Base-by-base conservation (phyloP, 2,329 filamentous ascomycete species). In the Aspergillus viridinutans region DNA sequence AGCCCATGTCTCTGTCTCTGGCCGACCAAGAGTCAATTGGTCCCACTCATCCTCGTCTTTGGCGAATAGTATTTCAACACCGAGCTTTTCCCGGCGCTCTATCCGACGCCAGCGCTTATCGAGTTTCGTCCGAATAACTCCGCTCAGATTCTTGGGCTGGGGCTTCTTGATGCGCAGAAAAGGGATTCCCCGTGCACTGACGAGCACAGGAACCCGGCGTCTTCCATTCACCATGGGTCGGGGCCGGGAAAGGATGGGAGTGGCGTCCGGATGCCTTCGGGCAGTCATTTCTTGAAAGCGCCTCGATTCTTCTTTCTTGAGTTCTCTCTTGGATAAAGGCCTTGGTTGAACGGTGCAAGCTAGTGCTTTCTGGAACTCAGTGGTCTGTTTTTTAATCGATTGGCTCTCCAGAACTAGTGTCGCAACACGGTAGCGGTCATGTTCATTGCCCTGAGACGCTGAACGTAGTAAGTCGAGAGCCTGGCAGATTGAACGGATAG, bases 81-180 rank as follows among this genome's bases (percentile, higher is more conserved):
- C 57, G 50, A 78, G 47, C 20, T 65, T 61, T 4, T 73, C 62
- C 14, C 71, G 70, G 35, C 67, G 67, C 43, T 69, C 63, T 38
- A 75, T 70, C 28, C 67, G 63, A 9, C 68, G 69, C 66, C 69
- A 69, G 21, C 75, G 71, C 21, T 64, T 70, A 9, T 64, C 64
- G 20, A 75, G 64, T 51, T 75, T 76, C 29, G 61, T 65, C 49
- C 68, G 68, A 53, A 78, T 64, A 2, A 75, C 64, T 4, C 69
- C 62, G 49, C 72, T 76, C 25, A 79, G 58, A 52, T 68, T 71
- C 57, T 66, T 68, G 8, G 76, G 75, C 52, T 77, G 74, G 1
- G 76, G 76, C 50, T 78, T 78, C 52, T 76, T 76, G 52, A 77
- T 76, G 50, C 75, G 73, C 49, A 79, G 62, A 47, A 78, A 72